Conservation (phyloP, 1,139 yeast species). For the Yamadazyma conglobata region DNA sequence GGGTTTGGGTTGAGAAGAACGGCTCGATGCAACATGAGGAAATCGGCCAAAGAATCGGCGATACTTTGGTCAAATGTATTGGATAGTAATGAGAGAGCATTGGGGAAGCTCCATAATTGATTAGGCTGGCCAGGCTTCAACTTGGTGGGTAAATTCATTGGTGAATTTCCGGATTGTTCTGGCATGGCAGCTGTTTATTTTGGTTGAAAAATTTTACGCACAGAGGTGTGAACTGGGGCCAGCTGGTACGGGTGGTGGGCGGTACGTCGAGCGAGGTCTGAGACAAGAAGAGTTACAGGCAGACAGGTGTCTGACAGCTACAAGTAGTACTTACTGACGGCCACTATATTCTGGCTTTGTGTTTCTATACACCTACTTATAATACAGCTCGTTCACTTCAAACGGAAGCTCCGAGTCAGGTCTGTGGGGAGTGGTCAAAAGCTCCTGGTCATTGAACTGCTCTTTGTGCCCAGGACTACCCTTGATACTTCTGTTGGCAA, state of each 20-base stretch:
- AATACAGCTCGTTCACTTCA: constrained; percentile 17
- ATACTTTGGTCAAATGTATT: constrained; percentile 32
- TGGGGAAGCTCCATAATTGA: constrained; percentile 43
- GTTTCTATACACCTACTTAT: no score
- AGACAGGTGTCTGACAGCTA: no score
- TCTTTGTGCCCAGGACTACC: constrained; percentile 38
- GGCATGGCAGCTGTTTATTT: constrained; percentile 8
- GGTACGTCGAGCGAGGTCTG: no score
- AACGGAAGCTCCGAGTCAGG: constrained; percentile 28
- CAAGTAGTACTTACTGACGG: no score
- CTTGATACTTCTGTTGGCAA: constrained; percentile 58
- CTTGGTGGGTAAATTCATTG: constrained; percentile 5
- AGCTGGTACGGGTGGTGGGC: no score
- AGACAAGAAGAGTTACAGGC: no score
- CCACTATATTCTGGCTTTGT: no score
- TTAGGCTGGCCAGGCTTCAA: constrained; percentile 27
- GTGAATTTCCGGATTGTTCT: no score
- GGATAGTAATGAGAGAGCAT: constrained; percentile 34
- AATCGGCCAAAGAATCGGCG: constrained; percentile 43
- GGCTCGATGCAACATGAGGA: constrained; percentile 33
- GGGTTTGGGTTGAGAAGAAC: constrained; percentile 35
- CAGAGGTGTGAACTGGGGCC: constrained; percentile 1
- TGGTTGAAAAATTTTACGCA: constrained; percentile 7
- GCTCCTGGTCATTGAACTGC: constrained; percentile 13
- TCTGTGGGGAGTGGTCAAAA: constrained; percentile 12